Conservation (phyloP, 1,284 basidiomycete species). For the Naganishia sp. region DNA sequence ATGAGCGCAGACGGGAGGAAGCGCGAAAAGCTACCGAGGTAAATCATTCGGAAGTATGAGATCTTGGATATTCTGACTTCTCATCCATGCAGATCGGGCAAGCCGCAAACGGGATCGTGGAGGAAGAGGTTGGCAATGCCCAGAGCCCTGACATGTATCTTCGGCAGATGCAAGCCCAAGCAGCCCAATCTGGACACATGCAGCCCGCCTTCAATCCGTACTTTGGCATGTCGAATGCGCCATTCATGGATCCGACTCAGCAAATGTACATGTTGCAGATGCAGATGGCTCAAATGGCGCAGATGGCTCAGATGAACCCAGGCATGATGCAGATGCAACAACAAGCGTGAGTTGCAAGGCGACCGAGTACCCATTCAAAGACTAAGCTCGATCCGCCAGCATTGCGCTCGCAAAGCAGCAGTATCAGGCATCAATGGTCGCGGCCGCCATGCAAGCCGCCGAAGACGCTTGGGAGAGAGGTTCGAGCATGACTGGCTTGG, state of each 20-base stretch:
- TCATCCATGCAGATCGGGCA: background rate
- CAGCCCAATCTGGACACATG: slow-evolving; percentile 24
- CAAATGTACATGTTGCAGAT: slow-evolving; percentile 29
- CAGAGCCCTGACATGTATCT: slow-evolving; percentile 1
- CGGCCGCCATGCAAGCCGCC: slow-evolving; percentile 76
- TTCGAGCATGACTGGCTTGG: slow-evolving; percentile 60
- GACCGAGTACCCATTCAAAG: too few relatives aligned
- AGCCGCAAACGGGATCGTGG: slow-evolving; percentile 21
- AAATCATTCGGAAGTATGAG: background rate
- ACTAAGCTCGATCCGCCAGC: background rate
- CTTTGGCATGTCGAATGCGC: slow-evolving; percentile 24
- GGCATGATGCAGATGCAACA: slow-evolving; percentile 34
- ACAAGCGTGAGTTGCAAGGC: slow-evolving; percentile 31
- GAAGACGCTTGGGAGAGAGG: slow-evolving; percentile 81
- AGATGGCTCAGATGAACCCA: slow-evolving; percentile 32
- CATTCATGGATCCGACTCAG: slow-evolving; percentile 21
- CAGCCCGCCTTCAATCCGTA: slow-evolving; percentile 26
- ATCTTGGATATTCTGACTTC: background rate
- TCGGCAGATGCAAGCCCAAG: slow-evolving; percentile 26
- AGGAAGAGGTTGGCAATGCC: background rate
- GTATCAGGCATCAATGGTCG: slow-evolving; percentile 78
- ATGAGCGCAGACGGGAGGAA: slow-evolving; percentile 31
- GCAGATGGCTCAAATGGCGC: slow-evolving; percentile 25
- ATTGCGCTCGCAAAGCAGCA: slow-evolving; percentile 79
- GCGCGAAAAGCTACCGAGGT: slow-evolving; percentile 32